A percentile compares a stretch with the other conserved stretches of the same genome.
phyloP scores from a whole-genome alignment of 768 basidiomycete species.

The Lactarius indigo region DNA sequence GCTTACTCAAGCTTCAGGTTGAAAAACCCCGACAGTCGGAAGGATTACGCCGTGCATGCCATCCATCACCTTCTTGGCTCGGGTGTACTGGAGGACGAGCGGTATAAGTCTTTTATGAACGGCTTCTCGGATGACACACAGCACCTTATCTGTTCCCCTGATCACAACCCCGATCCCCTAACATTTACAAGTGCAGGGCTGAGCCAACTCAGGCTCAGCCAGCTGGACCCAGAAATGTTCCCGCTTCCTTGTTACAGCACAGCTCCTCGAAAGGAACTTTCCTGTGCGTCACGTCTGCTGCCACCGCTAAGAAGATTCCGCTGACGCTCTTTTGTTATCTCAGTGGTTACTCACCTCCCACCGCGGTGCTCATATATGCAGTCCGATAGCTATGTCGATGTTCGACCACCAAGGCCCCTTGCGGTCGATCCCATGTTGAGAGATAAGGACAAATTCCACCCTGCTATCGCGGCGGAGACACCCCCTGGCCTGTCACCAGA shows the following conservation, averaged over 20 bases:
- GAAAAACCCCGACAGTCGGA: conserved; percentile 36
- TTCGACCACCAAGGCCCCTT: conserved; percentile 27
- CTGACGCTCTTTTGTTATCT: not conserved
- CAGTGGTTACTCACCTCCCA: conserved; percentile 26
- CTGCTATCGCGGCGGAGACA: conserved; percentile 9
- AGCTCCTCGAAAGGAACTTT: conserved; percentile 39
- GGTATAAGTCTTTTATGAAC: conserved; percentile 71
- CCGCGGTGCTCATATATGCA: conserved; percentile 8
- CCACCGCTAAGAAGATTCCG: not conserved
- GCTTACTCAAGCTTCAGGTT: conserved; percentile 51
- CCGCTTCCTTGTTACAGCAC: conserved; percentile 55
- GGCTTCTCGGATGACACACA: conserved; percentile 57
- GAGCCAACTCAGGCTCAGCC: conserved; percentile 66
- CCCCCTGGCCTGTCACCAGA: conserved; percentile 30
- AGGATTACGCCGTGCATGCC: conserved; percentile 46
- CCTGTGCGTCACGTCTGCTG: conserved; percentile 25
- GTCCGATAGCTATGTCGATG: conserved; percentile 20
- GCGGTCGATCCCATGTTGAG: conserved; percentile 36
- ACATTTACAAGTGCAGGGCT: conserved; percentile 73
- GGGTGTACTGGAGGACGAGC: conserved; percentile 62
- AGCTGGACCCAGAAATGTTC: conserved; percentile 73
- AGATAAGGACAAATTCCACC: conserved; percentile 24
- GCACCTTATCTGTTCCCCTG: conserved; percentile 73
- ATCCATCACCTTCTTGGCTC: conserved; percentile 73
- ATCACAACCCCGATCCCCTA: conserved; percentile 57